These are phyloP conservation scores for Metschnikowia continentalis DNA, from an alignment of 805 yeast species.

Conservation along the genomic window DNA sequence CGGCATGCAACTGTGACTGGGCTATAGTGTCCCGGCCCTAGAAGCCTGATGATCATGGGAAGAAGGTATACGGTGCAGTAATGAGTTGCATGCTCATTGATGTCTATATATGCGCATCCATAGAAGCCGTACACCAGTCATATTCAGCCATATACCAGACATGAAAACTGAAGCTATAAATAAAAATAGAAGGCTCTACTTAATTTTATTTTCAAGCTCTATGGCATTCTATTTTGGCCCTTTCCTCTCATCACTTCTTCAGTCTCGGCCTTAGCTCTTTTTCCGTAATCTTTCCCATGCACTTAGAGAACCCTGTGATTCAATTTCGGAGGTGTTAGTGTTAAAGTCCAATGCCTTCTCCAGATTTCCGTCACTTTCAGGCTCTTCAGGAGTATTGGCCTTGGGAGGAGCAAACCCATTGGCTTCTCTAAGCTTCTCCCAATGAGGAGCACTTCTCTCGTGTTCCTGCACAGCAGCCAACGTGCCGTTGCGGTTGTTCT, in stretches of 20 bases:
- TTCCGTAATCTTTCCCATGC: constrained; percentile 18
- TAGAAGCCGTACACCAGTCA: too few relatives aligned
- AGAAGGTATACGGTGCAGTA: neutral
- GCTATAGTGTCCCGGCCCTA: neutral
- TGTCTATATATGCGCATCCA: neutral
- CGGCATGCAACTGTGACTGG: neutral
- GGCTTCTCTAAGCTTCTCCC: constrained; percentile 34
- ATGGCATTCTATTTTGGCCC: too few relatives aligned
- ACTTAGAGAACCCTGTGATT: constrained; percentile 4
- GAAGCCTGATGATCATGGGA: neutral
- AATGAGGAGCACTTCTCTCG: constrained; percentile 22
- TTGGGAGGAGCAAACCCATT: constrained; percentile 21
- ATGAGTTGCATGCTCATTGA: neutral
- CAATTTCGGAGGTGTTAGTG: neutral
- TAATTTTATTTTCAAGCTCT: neutral
- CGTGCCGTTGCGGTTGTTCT: neutral
- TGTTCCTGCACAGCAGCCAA: constrained; percentile 13
- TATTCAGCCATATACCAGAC: neutral
- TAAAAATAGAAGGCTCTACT: too few relatives aligned
- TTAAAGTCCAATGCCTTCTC: neutral
- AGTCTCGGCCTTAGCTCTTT: constrained; percentile 1
- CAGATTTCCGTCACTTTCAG: neutral
- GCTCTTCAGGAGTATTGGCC: constrained; percentile 1
- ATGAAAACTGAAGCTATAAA: too few relatives aligned
- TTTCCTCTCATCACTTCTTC: too few relatives aligned